Evolutionary conservation across 257 asterid species (phyloP), one percentile per base, ranked within the genome.

Genomic region (Solanum tarijense): DNA sequence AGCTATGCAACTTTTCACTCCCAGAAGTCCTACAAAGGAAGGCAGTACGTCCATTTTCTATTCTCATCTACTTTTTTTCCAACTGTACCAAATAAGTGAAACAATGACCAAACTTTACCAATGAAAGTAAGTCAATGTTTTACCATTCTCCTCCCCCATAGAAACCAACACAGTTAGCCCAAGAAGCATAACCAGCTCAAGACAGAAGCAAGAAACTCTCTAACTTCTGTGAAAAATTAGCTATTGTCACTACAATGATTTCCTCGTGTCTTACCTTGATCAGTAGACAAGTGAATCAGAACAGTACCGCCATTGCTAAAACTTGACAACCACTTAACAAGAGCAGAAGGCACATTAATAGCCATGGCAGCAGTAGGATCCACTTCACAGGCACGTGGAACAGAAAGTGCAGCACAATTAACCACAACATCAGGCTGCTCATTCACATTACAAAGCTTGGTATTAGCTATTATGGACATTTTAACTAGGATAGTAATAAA

Each of bases 381-480:
- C 90, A 86, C 83, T 94, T 97, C 99, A 43, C 99, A 97, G 79
- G 90, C 94, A 34, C 98, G 98, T 74, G 99, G 99, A 35, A 96
- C 93, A 3, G 99, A 97, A 41, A 97, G 90, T 38, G 99, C 99
- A 87, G 99, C 99, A 91, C 98, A 96, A 89, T 97, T 96, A 83
- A 97, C 92, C 92, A 97, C 98, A 87, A 95, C 98, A 91, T 97
- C 95, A 27, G 99, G 99, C 99, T 97, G 96, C 62, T 89, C 58
- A 48, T 88, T 46, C 62, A 89, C 69, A 89, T 65, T 71, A 82
- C 69, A 82, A 79, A 78, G 71, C 73, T 41, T 38, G 62, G 41
- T 29, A 21, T 86, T 68, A 71, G 58, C 60, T 60, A 65, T 65
- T 36, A 14, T 25, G 27, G 55, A 14, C 73, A 65, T 20, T 62